Percentiles rank a stretch among this genome's conserved stretches.
These are phyloP conservation scores for Wickerhamomyces chaumierensis DNA, from an alignment of 805 yeast genomes.

Conservation along the genomic window DNA sequence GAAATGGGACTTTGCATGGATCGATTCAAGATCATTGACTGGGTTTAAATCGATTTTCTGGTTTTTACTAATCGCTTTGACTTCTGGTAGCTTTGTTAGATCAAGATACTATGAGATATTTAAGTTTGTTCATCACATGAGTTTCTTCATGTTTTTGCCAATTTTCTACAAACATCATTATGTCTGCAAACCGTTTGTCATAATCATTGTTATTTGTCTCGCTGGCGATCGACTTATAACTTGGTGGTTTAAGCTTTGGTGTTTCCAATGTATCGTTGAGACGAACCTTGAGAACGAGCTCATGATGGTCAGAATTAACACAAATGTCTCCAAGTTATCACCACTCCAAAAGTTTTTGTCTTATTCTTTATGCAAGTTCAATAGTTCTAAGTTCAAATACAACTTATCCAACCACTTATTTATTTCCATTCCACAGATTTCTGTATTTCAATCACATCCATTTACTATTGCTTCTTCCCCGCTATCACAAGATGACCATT, in stretches of 20 bases:
- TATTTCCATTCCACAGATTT: slow-evolving; percentile 13
- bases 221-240: slow-evolving; percentile 12
- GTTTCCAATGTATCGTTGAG: slow-evolving; percentile 5
- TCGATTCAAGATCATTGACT: slow-evolving; percentile 4
- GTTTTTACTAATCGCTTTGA: slow-evolving; percentile 7
- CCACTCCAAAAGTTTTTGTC: background rate
- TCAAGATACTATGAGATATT: slow-evolving; percentile 13
- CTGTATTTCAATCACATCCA: slow-evolving; percentile 17
- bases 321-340: slow-evolving; percentile 1
- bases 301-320: slow-evolving; percentile 8
- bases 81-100: slow-evolving; percentile 10
- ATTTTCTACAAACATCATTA: slow-evolving; percentile 17
- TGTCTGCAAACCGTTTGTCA: slow-evolving; percentile 16
- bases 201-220: slow-evolving; percentile 7
- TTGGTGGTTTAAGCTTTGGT: slow-evolving; percentile 9
- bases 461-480: slow-evolving; percentile 17
- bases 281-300: slow-evolving; percentile 2
- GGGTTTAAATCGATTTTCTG: slow-evolving; percentile 8
- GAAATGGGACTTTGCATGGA: slow-evolving; percentile 12
- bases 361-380: slow-evolving; percentile 4
- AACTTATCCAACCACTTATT: slow-evolving; percentile 16
- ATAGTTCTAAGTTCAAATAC: slow-evolving; percentile 8
- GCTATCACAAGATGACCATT: background rate
- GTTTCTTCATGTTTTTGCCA: slow-evolving; percentile 14
- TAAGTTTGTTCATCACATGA: slow-evolving; percentile 11